Evolutionary conservation across 164 flowering plant species (phyloP).

Genomic region (Stephania cephalantha): DNA sequence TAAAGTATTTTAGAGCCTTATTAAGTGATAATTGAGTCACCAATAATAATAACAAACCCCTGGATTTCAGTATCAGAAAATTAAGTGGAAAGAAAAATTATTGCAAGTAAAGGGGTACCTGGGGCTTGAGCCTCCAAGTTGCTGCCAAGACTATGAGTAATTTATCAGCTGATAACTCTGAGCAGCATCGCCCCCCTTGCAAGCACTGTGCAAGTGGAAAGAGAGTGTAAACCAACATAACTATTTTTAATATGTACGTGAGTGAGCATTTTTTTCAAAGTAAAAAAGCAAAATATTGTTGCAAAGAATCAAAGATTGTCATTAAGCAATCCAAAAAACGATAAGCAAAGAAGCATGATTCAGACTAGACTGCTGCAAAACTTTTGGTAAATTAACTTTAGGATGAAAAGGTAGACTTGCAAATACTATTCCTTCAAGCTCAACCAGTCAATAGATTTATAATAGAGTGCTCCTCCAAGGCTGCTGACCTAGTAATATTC

Average conservation of each 20-base stretch:
- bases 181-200: background rate
- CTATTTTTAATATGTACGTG: background rate
- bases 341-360: slow-evolving; percentile 4
- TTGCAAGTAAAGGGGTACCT: background rate
- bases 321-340: slow-evolving; percentile 3
- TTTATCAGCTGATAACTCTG: background rate
- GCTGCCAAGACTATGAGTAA: background rate
- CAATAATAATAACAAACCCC: background rate
- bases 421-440: background rate
- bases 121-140: background rate
- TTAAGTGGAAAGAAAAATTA: background rate
- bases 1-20: background rate
- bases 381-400: background rate
- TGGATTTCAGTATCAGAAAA: background rate
- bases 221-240: background rate
- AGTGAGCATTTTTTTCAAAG: background rate
- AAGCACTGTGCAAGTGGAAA: background rate
- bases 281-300: slow-evolving; percentile 1
- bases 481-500: too few relatives aligned
- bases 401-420: background rate
- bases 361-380: background rate
- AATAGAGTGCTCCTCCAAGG: background rate
- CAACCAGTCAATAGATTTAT: slow-evolving; percentile 7
- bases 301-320: slow-evolving; percentile 4
- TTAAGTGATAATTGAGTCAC: background rate